Conservation (phyloP, 75 land plant species). For the Ceratopteris richardii region DNA sequence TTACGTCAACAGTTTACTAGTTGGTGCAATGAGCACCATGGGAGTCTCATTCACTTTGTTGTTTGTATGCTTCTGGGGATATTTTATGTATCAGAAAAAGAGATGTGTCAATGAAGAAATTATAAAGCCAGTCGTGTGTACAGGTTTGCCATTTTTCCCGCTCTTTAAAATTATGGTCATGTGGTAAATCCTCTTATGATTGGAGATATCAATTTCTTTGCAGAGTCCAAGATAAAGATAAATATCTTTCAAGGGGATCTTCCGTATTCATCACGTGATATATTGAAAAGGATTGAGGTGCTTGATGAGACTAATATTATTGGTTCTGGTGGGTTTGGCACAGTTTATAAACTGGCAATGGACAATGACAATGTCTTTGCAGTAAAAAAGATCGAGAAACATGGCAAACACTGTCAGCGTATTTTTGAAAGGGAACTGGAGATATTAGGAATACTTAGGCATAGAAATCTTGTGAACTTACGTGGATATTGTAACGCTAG, state of each 20-base stretch:
- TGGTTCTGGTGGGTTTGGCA: slow-evolving; percentile 32
- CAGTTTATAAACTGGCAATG: slow-evolving; percentile 31
- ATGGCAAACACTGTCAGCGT: slow-evolving; percentile 18
- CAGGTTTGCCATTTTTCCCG: not conserved
- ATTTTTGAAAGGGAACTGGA: slow-evolving; percentile 28
- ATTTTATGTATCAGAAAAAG: slow-evolving; percentile 42
- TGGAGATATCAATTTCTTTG: not conserved
- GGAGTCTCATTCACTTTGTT: slow-evolving; percentile 37
- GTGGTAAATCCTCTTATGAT: too few relatives aligned
- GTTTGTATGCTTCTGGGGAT: slow-evolving; percentile 51
- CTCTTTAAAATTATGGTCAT: not conserved
- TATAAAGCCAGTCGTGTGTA: slow-evolving; percentile 4
- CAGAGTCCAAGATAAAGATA: slow-evolving; percentile 12
- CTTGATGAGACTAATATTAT: slow-evolving; percentile 22
- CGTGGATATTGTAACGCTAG: slow-evolving; percentile 28
- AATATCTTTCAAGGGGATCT: slow-evolving; percentile 29
- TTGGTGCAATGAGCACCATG: slow-evolving; percentile 55
- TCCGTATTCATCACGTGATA: slow-evolving; percentile 15
- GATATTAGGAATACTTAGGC: slow-evolving; percentile 27
- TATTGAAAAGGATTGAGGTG: slow-evolving; percentile 18
- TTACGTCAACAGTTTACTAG: slow-evolving; percentile 48
- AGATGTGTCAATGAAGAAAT: slow-evolving; percentile 35
- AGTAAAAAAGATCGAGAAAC: slow-evolving; percentile 26
- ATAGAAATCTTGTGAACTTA: slow-evolving; percentile 25
- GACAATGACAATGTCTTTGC: slow-evolving; percentile 28